A percentile compares a stretch with the other conserved stretches of the same genome.
Conservation (phyloP, 176 grass and related monocot genomes). For the Zoysia japonica region DNA sequence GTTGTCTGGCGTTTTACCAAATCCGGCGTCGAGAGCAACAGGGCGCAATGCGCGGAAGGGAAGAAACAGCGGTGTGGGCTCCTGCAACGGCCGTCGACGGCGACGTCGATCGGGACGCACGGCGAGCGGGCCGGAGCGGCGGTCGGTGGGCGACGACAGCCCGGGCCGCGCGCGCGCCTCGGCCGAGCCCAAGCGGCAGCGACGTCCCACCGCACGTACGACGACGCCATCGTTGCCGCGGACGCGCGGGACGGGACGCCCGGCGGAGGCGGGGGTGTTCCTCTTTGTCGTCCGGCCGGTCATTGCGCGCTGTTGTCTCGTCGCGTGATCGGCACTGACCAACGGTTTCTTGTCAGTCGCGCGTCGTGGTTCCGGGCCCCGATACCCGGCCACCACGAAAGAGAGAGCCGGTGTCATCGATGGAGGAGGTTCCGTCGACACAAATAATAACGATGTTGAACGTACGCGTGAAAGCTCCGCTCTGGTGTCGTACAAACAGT, state of each 20-base stretch:
- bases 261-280: constrained; percentile 28
- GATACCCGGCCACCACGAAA: too few species aligned
- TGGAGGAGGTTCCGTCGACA: too few species aligned
- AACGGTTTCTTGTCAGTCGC: background rate
- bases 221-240: background rate
- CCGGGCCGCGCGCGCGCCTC: background rate
- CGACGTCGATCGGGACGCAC: background rate
- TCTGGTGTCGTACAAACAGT: too few species aligned
- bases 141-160: background rate
- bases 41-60: too few species aligned
- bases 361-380: background rate
- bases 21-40: background rate
- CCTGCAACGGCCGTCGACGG: background rate
- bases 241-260: background rate
- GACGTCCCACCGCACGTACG: constrained; percentile 35
- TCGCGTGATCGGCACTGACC: background rate
- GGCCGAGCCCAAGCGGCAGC: background rate
- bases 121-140: background rate
- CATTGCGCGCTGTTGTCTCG: too few species aligned
- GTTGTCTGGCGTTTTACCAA: too few species aligned
- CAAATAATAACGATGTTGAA: too few species aligned
- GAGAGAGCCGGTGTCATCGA: too few species aligned
- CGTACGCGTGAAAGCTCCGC: too few species aligned
- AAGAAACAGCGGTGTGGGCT: background rate
- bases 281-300: background rate